Percentiles rank a stretch among this genome's conserved stretches.
phyloP scores from a whole-genome alignment of 2,329 filamentous ascomycete genomes.

The Teratosphaeria zuluensis region DNA sequence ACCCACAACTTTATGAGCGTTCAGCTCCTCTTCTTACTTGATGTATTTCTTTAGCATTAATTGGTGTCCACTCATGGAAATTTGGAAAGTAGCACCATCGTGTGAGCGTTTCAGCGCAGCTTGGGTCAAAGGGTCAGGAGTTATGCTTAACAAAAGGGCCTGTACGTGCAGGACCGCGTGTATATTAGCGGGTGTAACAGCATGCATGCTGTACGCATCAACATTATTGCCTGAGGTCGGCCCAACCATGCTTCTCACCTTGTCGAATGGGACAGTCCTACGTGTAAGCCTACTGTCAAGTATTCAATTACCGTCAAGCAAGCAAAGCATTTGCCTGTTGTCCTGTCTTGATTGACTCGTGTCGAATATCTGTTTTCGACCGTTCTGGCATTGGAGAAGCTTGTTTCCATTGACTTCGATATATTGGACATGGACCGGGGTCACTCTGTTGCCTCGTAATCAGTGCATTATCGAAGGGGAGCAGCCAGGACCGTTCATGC shows the following conservation, averaged over 20 bases:
- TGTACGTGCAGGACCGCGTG: not conserved
- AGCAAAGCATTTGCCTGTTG: no score
- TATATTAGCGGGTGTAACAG: not conserved
- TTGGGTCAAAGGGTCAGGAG: not conserved
- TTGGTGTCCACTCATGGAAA: not conserved
- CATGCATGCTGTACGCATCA: no score
- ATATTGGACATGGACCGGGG: not conserved
- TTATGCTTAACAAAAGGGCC: not conserved
- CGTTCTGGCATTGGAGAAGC: not conserved
- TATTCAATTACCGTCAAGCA: no score
- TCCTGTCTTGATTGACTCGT: no score
- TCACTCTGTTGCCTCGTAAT: not conserved
- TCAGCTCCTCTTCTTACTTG: not conserved
- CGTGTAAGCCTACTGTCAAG: no score
- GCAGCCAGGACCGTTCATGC: not conserved
- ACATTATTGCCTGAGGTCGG: no score
- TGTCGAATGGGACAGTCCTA: no score
- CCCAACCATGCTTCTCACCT: no score
- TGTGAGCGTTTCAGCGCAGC: not conserved
- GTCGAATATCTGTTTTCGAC: no score
- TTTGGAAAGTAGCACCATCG: not conserved
- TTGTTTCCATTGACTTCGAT: not conserved
- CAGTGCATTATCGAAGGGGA: not conserved
- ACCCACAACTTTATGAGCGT: not conserved
- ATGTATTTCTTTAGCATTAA: not conserved